Evolutionary conservation across 192 early-diverging fungal genomes (phyloP), one percentile per base, ranked within the genome.

Genomic region (Borealophlyctis nickersoniae): DNA sequence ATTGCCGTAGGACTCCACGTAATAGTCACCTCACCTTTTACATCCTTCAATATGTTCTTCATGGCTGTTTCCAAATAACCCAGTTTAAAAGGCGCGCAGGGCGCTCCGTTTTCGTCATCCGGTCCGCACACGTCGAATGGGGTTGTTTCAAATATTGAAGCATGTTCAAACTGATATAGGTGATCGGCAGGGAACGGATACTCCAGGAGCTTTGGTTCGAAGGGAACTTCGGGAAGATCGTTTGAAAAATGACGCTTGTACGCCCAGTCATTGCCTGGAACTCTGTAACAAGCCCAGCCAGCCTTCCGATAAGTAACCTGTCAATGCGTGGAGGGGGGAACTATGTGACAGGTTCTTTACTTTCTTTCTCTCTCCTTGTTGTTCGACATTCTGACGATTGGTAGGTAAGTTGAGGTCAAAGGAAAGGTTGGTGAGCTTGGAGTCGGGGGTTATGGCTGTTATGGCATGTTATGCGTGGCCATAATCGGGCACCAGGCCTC

Each of bases 161-260:
- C 51, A 22, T 31, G 34, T 36, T 67, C 61, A 53, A 71, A 77
- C 14, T 32, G 50, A 49, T 71, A 71, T 1, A 36, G 63, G 26
- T 69, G 56, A 39, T 77, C 76, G n/a, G 45, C 34, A 0, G 71
- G 35, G 32, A 63, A 60, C 28, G 66, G 72, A 56, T 68, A 73
- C 32, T 61, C 65, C 11, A 77, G 53, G 35, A 77, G 65, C 50
- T 73, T 73, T n/a, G 76, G 76, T 7, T 66, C 70, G 63, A 64
- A 73, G n/a, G 76, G 67, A 1, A 66, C 28, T 7, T 49, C 39
- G 29, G 70, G 70, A 19, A 73, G 58, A 14, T 71, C 72, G 63
- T 73, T 73, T 3, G 56, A 23, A 55, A 70, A 77, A 29, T 58
- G 32, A 31, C 62, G 35, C 30, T 57, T 55, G 62, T 57, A 74